A percentile compares a stretch with the other conserved stretches of the same genome.
phyloP scores from a whole-genome alignment of 164 flowering plant genomes.

The Warburgia ugandensis region DNA sequence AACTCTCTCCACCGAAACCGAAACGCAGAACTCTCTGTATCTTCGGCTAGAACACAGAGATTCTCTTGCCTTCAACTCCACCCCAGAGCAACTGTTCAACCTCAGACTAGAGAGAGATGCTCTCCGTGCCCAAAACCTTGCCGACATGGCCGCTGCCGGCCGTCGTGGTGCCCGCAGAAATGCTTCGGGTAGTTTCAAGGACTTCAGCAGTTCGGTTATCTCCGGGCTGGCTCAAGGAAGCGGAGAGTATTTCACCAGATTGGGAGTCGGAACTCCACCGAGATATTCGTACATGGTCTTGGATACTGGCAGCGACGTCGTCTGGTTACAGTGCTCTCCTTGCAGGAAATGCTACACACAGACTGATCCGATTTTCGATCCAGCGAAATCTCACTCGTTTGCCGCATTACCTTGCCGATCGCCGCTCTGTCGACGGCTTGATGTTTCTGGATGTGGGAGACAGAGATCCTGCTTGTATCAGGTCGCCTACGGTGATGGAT shows the following conservation, averaged over 20 bases:
- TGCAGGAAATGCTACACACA: slow-evolving; percentile 43
- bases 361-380: slow-evolving; percentile 35
- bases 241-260: slow-evolving; percentile 89
- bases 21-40: slow-evolving; percentile 18
- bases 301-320: slow-evolving; percentile 43
- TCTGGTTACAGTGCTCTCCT: slow-evolving; percentile 61
- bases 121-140: slow-evolving; percentile 28
- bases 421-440: slow-evolving; percentile 22
- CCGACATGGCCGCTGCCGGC: slow-evolving; percentile 10
- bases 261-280: slow-evolving; percentile 67
- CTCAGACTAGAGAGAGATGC: slow-evolving; percentile 57
- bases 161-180: background rate
- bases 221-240: slow-evolving; percentile 86
- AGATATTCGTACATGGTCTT: slow-evolving; percentile 34
- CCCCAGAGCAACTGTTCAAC: slow-evolving; percentile 49
- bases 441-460: slow-evolving; percentile 22
- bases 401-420: slow-evolving; percentile 30
- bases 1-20: slow-evolving; percentile 7
- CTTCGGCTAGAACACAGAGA: slow-evolving; percentile 49
- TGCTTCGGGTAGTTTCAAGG: slow-evolving; percentile 15
- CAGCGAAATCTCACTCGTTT: slow-evolving; percentile 28
- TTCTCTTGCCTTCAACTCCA: slow-evolving; percentile 23
- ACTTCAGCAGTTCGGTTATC: slow-evolving; percentile 64
- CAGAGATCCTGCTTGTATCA: slow-evolving; percentile 34
- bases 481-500: slow-evolving; percentile 43